A percentile compares a stretch with the other conserved stretches of the same genome.
These are phyloP conservation scores for Amylostereum areolatum DNA, from an alignment of 1,284 basidiomycete species.

Conservation along the genomic window DNA sequence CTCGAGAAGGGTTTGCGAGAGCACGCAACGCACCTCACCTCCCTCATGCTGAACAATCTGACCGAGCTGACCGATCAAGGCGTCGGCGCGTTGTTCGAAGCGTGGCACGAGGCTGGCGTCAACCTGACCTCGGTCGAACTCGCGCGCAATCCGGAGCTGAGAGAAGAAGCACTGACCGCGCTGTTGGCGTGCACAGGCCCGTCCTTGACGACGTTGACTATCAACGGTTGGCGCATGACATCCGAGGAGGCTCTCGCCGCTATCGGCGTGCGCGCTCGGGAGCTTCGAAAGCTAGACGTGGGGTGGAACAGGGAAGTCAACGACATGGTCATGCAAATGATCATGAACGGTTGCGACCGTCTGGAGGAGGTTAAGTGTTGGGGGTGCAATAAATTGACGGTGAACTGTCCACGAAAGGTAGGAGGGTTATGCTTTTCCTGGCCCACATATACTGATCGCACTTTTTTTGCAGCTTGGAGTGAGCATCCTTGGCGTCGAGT, in stretches of 20 bases:
- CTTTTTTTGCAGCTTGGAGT: neutral
- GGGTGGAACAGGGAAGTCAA: slow-evolving; percentile 86
- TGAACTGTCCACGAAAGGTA: slow-evolving; percentile 50
- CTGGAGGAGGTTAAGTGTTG: slow-evolving; percentile 60
- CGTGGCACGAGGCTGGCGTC: slow-evolving; percentile 28
- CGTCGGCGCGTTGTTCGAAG: slow-evolving; percentile 61
- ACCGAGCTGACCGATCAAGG: slow-evolving; percentile 66
- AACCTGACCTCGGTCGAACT: slow-evolving; percentile 51
- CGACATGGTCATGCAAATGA: slow-evolving; percentile 73
- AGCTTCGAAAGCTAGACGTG: slow-evolving; percentile 67
- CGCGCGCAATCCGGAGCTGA: slow-evolving; percentile 57
- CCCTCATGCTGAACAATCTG: slow-evolving; percentile 55
- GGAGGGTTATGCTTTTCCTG: slow-evolving; percentile 3
- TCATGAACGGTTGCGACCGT: slow-evolving; percentile 52
- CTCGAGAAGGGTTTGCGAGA: slow-evolving; percentile 59
- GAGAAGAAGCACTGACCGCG: slow-evolving; percentile 52
- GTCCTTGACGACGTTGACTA: slow-evolving; percentile 56
- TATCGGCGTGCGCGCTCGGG: slow-evolving; percentile 42
- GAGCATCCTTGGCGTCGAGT: neutral
- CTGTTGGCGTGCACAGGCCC: slow-evolving; percentile 68
- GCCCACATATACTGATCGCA: neutral
- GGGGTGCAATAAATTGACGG: slow-evolving; percentile 65
- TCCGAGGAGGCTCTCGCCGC: slow-evolving; percentile 48
- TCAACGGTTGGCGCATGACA: slow-evolving; percentile 75
- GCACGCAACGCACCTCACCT: slow-evolving; percentile 44